phyloP scores from a whole-genome alignment of 2,329 filamentous ascomycete genomes.

The Trichophyton verrucosum region DNA sequence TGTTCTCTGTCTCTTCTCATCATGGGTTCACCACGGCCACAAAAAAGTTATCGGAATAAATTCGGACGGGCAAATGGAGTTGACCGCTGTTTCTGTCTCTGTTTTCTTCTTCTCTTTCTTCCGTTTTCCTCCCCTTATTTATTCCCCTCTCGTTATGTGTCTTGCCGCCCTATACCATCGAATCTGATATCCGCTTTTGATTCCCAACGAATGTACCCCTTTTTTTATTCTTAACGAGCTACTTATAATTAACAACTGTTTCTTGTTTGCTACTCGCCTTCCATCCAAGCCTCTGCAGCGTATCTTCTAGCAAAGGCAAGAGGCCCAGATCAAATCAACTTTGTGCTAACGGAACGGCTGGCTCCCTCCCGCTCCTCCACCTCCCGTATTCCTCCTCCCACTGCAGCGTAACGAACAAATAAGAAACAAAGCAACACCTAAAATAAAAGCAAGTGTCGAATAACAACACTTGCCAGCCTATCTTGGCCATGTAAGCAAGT shows the following conservation, averaged over 20 bases:
- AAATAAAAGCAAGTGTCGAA: not conserved
- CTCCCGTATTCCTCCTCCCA: not conserved
- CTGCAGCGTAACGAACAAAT: not conserved
- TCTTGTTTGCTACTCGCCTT: not conserved
- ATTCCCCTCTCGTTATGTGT: not conserved
- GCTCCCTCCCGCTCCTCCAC: not conserved
- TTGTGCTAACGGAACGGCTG: not conserved
- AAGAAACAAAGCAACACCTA: not conserved
- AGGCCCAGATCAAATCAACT: not conserved
- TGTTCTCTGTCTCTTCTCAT: not conserved
- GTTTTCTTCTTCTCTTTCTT: not conserved
- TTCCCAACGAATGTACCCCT: not conserved
- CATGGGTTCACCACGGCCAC: not conserved
- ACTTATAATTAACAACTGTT: not conserved
- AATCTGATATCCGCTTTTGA: not conserved
- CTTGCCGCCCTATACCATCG: not conserved
- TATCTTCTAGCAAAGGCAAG: not conserved
- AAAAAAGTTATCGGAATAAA: slow-evolving; percentile 6
- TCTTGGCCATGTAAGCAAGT: not conserved
- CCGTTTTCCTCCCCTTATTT: not conserved
- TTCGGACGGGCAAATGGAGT: slow-evolving; percentile 5
- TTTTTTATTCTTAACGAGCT: not conserved
- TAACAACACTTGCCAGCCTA: not conserved
- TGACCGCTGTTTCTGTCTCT: not conserved
- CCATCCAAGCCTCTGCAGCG: not conserved